Percentiles rank a stretch among this genome's conserved stretches.
These are phyloP conservation scores for Pleurotus tuber-regium DNA, from an alignment of 768 basidiomycete species.

Conservation along the genomic window DNA sequence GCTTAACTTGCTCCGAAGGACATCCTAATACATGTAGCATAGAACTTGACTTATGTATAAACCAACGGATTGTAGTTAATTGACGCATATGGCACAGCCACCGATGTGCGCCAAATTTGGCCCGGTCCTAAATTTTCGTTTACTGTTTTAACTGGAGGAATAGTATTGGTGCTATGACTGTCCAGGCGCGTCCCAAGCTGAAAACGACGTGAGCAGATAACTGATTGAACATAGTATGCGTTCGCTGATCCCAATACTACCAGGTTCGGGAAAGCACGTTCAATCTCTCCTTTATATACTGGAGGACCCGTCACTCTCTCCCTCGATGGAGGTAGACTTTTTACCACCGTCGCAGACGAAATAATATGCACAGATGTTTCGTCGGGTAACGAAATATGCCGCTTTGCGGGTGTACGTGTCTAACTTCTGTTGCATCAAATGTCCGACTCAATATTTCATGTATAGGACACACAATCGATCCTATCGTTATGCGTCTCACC, in stretches of 20 bases:
- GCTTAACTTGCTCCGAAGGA: no score
- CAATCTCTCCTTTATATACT: slow-evolving; percentile 82
- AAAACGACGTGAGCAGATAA: slow-evolving; percentile 56
- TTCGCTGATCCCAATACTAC: no score
- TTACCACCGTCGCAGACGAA: slow-evolving; percentile 87
- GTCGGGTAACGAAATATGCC: slow-evolving; percentile 71
- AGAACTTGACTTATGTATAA: slow-evolving; percentile 17
- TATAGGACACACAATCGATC: slow-evolving; percentile 80
- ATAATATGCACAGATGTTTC: slow-evolving; percentile 80
- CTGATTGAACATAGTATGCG: no score
- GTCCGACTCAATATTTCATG: not conserved
- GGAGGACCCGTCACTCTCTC: slow-evolving; percentile 83
- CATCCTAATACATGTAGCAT: slow-evolving; percentile 9
- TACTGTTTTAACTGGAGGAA: no score
- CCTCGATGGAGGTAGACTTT: slow-evolving; percentile 71
- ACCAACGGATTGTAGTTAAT: slow-evolving; percentile 9
- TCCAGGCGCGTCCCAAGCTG: slow-evolving; percentile 42
- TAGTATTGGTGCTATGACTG: no score
- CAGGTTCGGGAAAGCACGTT: slow-evolving; percentile 75
- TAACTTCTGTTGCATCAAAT: slow-evolving; percentile 2
- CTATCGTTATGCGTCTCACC: slow-evolving; percentile 83
- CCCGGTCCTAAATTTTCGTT: no score
- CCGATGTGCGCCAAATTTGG: no score
- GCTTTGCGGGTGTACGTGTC: slow-evolving; percentile 75
- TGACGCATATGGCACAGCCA: not conserved